phyloP scores from a whole-genome alignment of 2,329 filamentous ascomycete species.

The Aspergillus fijiensis region DNA sequence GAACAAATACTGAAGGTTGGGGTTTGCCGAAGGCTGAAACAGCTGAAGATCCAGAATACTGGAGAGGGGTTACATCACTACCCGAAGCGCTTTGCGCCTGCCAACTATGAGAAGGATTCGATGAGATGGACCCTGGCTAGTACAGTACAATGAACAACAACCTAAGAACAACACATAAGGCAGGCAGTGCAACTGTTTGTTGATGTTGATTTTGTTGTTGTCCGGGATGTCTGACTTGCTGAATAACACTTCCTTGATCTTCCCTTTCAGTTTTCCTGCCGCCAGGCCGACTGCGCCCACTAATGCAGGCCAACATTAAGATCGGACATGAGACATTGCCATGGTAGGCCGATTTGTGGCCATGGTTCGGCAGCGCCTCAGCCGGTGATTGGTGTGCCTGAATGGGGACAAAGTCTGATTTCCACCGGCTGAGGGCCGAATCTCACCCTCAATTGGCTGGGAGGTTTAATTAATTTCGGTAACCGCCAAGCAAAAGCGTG shows the following conservation, averaged over 20 bases:
- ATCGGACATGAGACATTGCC: conserved; percentile 21
- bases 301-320: conserved; percentile 9
- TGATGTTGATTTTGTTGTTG: background rate
- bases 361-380: conserved; percentile 14
- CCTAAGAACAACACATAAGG: background rate
- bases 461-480: conserved; percentile 25
- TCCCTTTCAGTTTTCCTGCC: background rate
- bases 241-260: too few species aligned
- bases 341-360: conserved; percentile 17
- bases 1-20: background rate
- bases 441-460: conserved; percentile 23
- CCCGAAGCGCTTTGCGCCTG: background rate
- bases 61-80: background rate
- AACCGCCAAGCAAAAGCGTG: conserved; percentile 23
- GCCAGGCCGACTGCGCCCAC: background rate
- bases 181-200: background rate
- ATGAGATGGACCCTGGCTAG: background rate
- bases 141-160: background rate
- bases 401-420: conserved; percentile 14
- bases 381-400: conserved; percentile 36
- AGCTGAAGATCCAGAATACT: background rate
- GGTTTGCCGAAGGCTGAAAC: background rate
- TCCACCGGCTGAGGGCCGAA: conserved; percentile 11
- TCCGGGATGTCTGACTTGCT: background rate
- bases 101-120: background rate